Percentiles rank a stretch among this genome's conserved stretches.
Evolutionary conservation across 202 grass and related monocot species (phyloP).

Genomic region (Zizania palustris): DNA sequence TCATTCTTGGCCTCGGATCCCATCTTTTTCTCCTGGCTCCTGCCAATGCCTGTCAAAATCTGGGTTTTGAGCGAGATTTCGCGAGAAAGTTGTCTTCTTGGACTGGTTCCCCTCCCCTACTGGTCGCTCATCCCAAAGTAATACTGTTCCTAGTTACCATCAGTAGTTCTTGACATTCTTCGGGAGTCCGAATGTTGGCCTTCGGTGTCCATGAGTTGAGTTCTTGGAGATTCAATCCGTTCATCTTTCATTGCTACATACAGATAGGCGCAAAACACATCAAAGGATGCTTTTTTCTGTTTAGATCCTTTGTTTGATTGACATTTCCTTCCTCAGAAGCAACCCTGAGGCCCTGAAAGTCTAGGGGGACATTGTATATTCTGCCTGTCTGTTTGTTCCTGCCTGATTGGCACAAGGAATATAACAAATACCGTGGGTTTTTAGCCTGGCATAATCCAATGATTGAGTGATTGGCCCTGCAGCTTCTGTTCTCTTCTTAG

Average conservation of each 20-base stretch:
- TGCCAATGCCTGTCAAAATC: slow-evolving; percentile 1
- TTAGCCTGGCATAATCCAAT: slow-evolving; percentile 25
- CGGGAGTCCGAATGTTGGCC: slow-evolving; percentile 27
- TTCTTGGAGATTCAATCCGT: not conserved
- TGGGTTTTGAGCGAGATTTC: not conserved
- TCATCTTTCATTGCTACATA: not conserved
- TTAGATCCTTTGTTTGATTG: slow-evolving; percentile 20
- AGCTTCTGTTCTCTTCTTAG: not conserved
- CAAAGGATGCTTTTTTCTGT: not conserved
- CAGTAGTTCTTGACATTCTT: not conserved
- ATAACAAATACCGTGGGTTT: slow-evolving; percentile 25
- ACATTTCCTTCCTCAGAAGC: not conserved
- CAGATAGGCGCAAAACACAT: not conserved
- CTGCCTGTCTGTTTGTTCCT: not conserved
- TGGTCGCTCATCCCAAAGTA: not conserved
- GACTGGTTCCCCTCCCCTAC: not conserved
- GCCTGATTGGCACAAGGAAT: slow-evolving; percentile 32
- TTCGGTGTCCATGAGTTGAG: not conserved
- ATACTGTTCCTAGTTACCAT: not conserved
- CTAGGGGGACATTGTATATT: not conserved
- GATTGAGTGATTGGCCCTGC: not conserved
- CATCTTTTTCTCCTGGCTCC: not conserved
- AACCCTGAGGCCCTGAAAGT: not conserved
- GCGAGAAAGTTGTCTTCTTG: slow-evolving; percentile 3
- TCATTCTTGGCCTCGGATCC: slow-evolving; percentile 3